Evolutionary conservation across 164 flowering plant genomes (phyloP), one percentile per base, ranked within the genome.

Genomic region (Brasenia schreberi): DNA sequence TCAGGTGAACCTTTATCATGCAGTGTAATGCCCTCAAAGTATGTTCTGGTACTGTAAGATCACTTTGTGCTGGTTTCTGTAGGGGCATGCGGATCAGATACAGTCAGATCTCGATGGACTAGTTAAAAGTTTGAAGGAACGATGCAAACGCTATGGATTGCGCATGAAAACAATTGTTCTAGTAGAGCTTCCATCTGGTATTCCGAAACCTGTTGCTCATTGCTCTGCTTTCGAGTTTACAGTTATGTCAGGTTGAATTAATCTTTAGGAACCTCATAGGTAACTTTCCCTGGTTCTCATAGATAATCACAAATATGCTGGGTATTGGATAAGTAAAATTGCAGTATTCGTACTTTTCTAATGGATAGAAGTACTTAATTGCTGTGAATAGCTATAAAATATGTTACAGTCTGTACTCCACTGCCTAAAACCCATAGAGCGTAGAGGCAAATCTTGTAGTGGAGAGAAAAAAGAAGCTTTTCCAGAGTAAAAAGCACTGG

Each of bases 101-200:
- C 97, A 90, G 65, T 79, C 85, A 18, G 89, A 81, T 65, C 83
- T 93, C 65, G 98, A 93, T 72, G 91, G 84, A 68, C 79, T 90
- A 44, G 84, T 87, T 69, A 90, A 86, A 82, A 58, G 74, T 72
- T 69, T 93, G 64, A 93, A 85, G 80, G 96, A 90, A 19, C 97
- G 97, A 23, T 93, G 94, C 87, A 93, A 93, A 79, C 86, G 78
- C 60, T 89, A 90, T 76, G 98, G 95, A 63, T 79, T 93, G 66
- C 89, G 82, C 63, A 78, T 75, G 18, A 93, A 89, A 72, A 92
- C 98, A 66, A 82, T 82, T 65, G 73, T 88, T 52, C 75, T 90
- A 61, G 77, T 82, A 42, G 98, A 90, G 82, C 94, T 93, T 77
- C 98, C 98, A 18, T 89, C 87, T 74, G 98, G 98, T 93, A 86